Evolutionary conservation across 495 filamentous ascomycete species (phyloP).

Genomic region (Pseudomonodictys pantanalensis): DNA sequence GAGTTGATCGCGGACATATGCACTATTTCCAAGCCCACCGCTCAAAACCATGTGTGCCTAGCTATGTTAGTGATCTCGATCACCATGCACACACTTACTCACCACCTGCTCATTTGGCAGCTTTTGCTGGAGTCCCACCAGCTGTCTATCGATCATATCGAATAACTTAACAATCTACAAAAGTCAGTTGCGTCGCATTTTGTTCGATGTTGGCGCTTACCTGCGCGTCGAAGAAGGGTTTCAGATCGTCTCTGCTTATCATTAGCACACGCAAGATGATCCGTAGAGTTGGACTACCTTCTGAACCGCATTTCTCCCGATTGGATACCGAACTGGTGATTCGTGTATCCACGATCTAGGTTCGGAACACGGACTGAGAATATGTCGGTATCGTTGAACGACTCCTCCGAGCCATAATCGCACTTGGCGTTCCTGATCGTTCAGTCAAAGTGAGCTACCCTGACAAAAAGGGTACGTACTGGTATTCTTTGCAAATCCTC

Average conservation of each 20-base stretch:
- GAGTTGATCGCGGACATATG: slow-evolving; percentile 51
- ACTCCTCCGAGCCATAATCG: slow-evolving; percentile 39
- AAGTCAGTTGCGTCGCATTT: too few relatives aligned
- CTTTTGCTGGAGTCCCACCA: slow-evolving; percentile 49
- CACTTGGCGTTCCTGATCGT: slow-evolving; percentile 37
- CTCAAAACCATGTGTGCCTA: slow-evolving; percentile 59
- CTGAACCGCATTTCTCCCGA: slow-evolving; percentile 16
- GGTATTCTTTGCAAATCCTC: slow-evolving; percentile 33
- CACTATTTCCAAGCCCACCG: slow-evolving; percentile 62
- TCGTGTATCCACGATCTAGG: slow-evolving; percentile 40
- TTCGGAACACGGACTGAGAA: slow-evolving; percentile 35
- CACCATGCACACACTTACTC: too few relatives aligned
- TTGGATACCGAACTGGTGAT: slow-evolving; percentile 42
- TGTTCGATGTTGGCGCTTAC: too few relatives aligned
- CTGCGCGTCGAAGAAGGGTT: slow-evolving; percentile 55
- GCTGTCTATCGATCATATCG: slow-evolving; percentile 53
- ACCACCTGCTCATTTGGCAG: slow-evolving; percentile 49
- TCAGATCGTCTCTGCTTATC: slow-evolving; percentile 46
- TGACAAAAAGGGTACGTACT: slow-evolving; percentile 4
- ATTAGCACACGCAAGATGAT: slow-evolving; percentile 47
- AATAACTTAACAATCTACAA: too few relatives aligned
- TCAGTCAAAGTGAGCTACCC: not conserved
- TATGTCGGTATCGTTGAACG: slow-evolving; percentile 31
- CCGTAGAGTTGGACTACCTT: slow-evolving; percentile 40
- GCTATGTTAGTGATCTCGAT: too few relatives aligned